Evolutionary conservation across 2,329 filamentous ascomycete genomes (phyloP), one percentile per base, ranked within the genome.

Genomic region (Neobulgaria alba): DNA sequence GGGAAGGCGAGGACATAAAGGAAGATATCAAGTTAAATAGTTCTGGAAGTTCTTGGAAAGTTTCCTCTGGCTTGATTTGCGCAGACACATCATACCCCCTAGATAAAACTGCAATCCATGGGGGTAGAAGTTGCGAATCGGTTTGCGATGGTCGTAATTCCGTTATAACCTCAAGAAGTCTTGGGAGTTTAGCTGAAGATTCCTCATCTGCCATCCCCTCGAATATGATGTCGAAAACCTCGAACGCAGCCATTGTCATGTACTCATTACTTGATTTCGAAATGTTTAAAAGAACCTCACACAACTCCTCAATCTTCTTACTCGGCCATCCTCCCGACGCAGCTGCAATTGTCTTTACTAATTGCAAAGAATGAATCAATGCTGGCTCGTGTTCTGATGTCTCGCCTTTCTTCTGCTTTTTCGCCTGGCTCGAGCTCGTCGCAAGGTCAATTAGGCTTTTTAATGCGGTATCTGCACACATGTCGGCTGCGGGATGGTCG

Each of bases 141-240:
- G 90, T 95, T 52, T 89, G 78, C 3, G 88, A 85, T 7, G 92
- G 92, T 52, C 90, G 86, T 51, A 98, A 68, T 60, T 96, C 89
- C 10, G 83, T 81, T 52, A 98, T 95, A 38, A 92, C 88, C 49
- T 95, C 88, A 55, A 96, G 74, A 10, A 98, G 73, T 42, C 85
- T 77, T 2, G 89, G 88, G 10, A 98, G 72, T 65, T 96, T 98
- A 1, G 86, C 77, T 2, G 88, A 93, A 0, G 89, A 85, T 36
- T 89, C 73, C 51, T 94, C 87, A 51, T 89, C 83, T n/a, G 71
- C 77, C 82, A 98, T 89, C 5, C 88, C 84, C 54, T 84, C 82
- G 51, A 98, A 96, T 33, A 96, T 94, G 61, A 94, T 83, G 62
- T 98, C 92, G 56, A 98, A 98, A 3, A 96, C 90, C 51, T 95